Evolutionary conservation across 2,329 filamentous ascomycete species (phyloP).

Genomic region (Apiospora rasikravindrae): DNA sequence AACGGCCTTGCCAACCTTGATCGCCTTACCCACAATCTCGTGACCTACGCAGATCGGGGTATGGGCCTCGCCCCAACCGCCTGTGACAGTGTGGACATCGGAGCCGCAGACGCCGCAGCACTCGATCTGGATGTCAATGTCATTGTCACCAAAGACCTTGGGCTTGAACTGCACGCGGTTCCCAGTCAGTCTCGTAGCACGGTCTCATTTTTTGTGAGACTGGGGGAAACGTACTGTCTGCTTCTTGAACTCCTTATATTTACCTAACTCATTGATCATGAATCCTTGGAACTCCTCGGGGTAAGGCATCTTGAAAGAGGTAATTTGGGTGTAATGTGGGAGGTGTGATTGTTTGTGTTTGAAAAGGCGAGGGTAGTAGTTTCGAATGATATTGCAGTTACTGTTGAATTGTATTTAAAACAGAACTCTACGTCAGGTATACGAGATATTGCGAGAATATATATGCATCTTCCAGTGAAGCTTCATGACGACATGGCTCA

Average conservation of each 20-base stretch:
- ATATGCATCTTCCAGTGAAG: not conserved
- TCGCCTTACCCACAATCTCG: slow-evolving; percentile 62
- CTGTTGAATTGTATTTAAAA: not conserved
- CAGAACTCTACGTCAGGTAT: not conserved
- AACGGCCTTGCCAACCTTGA: slow-evolving; percentile 45
- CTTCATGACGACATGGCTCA: slow-evolving; percentile 11
- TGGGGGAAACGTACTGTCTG: slow-evolving; percentile 31
- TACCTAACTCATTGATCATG: slow-evolving; percentile 38
- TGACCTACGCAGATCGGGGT: slow-evolving; percentile 60
- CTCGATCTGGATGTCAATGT: slow-evolving; percentile 73
- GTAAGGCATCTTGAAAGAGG: slow-evolving; percentile 34
- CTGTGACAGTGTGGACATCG: slow-evolving; percentile 50
- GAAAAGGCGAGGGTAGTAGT: not conserved
- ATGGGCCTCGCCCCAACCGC: slow-evolving; percentile 39
- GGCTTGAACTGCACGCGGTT: slow-evolving; percentile 34
- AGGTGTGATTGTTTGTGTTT: too few relatives aligned
- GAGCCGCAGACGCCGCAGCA: slow-evolving; percentile 65
- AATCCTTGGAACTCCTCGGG: slow-evolving; percentile 39
- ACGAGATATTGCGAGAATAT: not conserved
- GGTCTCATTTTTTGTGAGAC: not conserved
- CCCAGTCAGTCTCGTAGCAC: not conserved
- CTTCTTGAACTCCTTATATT: slow-evolving; percentile 38
- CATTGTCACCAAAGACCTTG: slow-evolving; percentile 51
- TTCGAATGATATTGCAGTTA: not conserved
- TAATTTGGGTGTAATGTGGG: not conserved